Percentiles rank a stretch among this genome's conserved stretches.
Conservation (phyloP, 163 green algal species). For the Chloromonas sp. region DNA sequence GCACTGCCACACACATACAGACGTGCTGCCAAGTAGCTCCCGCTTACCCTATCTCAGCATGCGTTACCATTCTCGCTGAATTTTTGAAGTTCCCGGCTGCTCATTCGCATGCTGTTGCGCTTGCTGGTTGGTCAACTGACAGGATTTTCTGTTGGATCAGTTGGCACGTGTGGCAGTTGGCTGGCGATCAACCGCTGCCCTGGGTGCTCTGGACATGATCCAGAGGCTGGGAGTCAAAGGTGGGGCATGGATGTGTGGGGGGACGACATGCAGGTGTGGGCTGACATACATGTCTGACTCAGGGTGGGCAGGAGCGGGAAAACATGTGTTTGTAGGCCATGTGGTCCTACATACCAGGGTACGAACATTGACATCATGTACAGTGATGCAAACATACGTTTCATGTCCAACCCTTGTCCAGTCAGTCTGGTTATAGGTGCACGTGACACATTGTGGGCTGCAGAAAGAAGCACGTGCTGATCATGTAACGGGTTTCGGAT, state of each 20-base stretch:
- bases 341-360: too few species aligned
- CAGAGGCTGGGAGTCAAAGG: background rate
- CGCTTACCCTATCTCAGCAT: too few species aligned
- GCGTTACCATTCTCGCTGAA: too few species aligned
- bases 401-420: background rate
- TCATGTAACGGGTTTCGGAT: too few species aligned
- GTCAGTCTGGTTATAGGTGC: background rate
- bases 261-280: too few species aligned
- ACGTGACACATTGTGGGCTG: background rate
- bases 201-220: slow-evolving; percentile 3
- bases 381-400: background rate
- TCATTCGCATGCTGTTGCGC: background rate
- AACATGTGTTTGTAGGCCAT: too few species aligned
- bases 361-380: too few species aligned
- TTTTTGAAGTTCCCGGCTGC: background rate
- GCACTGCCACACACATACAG: background rate
- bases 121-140: background rate
- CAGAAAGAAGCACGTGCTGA: too few species aligned
- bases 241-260: background rate
- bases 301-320: too few species aligned
- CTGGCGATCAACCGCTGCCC: background rate
- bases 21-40: background rate
- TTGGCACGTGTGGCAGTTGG: background rate
- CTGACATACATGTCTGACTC: too few species aligned
- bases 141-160: background rate